Base-by-base conservation (phyloP, 352 stramenopile species). In the Aphanomyces euteiches region DNA sequence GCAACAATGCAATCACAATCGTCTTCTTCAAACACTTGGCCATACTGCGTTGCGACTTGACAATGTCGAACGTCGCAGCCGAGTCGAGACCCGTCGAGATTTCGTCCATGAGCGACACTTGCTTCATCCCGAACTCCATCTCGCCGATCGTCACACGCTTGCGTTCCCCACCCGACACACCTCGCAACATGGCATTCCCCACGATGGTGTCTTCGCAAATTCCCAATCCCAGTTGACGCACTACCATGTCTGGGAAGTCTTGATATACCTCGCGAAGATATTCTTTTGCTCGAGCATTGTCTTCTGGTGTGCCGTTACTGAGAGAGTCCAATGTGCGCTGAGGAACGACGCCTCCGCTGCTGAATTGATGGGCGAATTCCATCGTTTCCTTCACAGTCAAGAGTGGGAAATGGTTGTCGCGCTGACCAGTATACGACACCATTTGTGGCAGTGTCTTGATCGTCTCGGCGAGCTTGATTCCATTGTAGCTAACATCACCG, bases 341-440 rank as follows among this genome's bases (percentile, higher is more conserved):
- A 10, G 84, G 39, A 0, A 74, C 74, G 45, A 50, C 43, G 28
- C 28, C 28, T n/a, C 21, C 47, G 53, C 43, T 21, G n/a, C 72
- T 86, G 72, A 84, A 96, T 50, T 94, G 85, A 70, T 90, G 96
- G 8, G 93, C 88, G 77, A 98, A 98, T 34, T 88, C 78, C 47
- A 98, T 84, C 34, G 95, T 98, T 75, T 98, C 93, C 60, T 90
- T 78, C 2, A 98, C 95, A 2, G 91, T 98, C 56, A 98, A 76
- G 6, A 84, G 76, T 1, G 92, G 75, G 34, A 86, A 74, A 80
- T 98, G 93, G 3, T 71, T 72, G 76, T 98, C 93, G 61, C 84
- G 75, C 70, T 87, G 80, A 0, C 71, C 66, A 3, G 84, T 75
- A 61, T 82, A 84, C 6, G 80, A 60, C 34, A 83, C 76, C 37